Conservation (phyloP, 768 basidiomycete species). For the Xerocomellus amylosporus region DNA sequence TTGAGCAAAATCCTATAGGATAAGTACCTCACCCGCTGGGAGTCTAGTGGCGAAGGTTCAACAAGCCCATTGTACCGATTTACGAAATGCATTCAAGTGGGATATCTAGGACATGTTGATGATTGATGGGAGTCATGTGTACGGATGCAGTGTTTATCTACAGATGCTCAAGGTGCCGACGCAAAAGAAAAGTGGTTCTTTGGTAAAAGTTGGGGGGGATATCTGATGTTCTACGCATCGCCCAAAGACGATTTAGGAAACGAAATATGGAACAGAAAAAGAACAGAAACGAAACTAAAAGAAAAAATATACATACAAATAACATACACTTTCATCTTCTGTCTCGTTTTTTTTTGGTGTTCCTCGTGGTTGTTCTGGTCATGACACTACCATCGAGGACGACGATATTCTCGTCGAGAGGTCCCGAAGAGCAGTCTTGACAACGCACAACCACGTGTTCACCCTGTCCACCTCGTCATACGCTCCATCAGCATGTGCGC, state of each 20-base stretch:
- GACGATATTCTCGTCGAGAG: slow-evolving; percentile 35
- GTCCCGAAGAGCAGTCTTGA: slow-evolving; percentile 60
- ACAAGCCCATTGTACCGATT: not conserved
- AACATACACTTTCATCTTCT: slow-evolving; percentile 25
- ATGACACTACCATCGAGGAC: slow-evolving; percentile 7
- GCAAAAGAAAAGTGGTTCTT: not conserved
- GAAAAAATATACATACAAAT: slow-evolving; percentile 35
- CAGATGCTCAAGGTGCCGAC: slow-evolving; percentile 16
- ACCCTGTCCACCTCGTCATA: slow-evolving; percentile 64
- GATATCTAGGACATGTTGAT: slow-evolving; percentile 6
- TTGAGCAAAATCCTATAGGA: too few relatives aligned
- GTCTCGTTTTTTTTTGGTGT: not conserved
- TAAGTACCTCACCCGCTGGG: too few relatives aligned
- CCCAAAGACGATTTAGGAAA: not conserved
- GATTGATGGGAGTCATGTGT: slow-evolving; percentile 9
- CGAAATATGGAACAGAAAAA: slow-evolving; percentile 10
- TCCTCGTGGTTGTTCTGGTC: slow-evolving; percentile 4
- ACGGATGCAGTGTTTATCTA: slow-evolving; percentile 18
- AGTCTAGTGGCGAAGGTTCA: not conserved
- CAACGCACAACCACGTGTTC: slow-evolving; percentile 57
- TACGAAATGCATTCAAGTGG: slow-evolving; percentile 9
- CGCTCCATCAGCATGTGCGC: slow-evolving; percentile 51
- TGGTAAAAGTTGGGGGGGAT: not conserved
- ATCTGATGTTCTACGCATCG: not conserved
- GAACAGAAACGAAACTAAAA: not conserved